A percentile compares a stretch with the other conserved stretches of the same genome.
Conservation (phyloP, 345 rosid genomes). For the Gossypium herbaceum region DNA sequence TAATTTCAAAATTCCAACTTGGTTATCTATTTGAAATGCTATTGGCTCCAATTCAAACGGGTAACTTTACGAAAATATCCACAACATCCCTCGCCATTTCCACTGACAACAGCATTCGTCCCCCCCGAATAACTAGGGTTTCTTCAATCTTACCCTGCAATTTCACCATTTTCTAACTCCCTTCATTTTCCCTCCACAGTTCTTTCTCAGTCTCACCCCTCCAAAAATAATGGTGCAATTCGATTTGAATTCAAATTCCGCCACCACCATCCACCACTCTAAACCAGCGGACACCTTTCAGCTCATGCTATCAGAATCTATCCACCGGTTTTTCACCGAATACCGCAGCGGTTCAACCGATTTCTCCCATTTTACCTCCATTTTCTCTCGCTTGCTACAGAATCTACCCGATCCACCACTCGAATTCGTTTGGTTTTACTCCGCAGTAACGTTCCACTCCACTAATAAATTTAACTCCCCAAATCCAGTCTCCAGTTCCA, state of each 20-base stretch:
- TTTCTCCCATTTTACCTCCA: conserved; percentile 57
- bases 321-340: conserved; percentile 48
- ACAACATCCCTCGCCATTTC: conserved; percentile 36
- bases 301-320: conserved; percentile 56
- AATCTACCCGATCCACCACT: conserved; percentile 53
- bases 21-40: background rate
- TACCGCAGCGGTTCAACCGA: conserved; percentile 41
- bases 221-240: conserved; percentile 26
- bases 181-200: conserved; percentile 9
- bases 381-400: conserved; percentile 58
- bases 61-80: conserved; percentile 29
- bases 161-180: background rate
- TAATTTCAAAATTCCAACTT: too few relatives aligned
- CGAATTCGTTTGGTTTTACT: conserved; percentile 68
- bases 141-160: conserved; percentile 3
- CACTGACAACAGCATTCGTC: background rate
- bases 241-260: conserved; percentile 6
- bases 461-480: conserved; percentile 27
- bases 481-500: conserved; percentile 23
- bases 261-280: background rate
- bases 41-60: conserved; percentile 38
- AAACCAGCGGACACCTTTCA: conserved; percentile 28
- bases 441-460: conserved; percentile 50
- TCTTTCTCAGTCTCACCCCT: conserved; percentile 7
- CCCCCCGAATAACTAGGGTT: conserved; percentile 33